Conservation (phyloP, 2,329 filamentous ascomycete genomes). For the Calonectria pseudoturangicola region DNA sequence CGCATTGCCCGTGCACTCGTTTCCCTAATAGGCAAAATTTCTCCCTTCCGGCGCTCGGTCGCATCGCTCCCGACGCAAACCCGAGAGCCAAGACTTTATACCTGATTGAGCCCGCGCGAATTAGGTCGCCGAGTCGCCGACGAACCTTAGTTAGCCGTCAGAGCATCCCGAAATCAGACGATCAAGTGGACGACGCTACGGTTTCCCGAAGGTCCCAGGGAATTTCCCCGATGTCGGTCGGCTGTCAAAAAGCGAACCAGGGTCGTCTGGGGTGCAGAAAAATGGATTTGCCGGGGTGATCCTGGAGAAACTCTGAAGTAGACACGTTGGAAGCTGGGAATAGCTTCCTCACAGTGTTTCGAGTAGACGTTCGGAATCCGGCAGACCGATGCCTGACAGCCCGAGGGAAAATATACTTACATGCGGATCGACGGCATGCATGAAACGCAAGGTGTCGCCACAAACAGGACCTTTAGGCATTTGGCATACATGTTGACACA, state of each 20-base stretch:
- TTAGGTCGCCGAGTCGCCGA: background rate
- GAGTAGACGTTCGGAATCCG: constrained; percentile 3
- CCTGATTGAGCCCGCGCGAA: background rate
- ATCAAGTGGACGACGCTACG: background rate
- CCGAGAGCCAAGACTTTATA: background rate
- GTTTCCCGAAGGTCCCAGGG: constrained; percentile 5
- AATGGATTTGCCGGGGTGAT: background rate
- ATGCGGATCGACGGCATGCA: constrained; percentile 36
- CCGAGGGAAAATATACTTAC: background rate
- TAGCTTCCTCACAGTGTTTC: constrained; percentile 13
- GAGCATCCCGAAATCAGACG: constrained; percentile 12
- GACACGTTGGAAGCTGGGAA: constrained; percentile 17
- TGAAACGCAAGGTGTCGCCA: constrained; percentile 10
- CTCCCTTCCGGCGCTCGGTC: background rate
- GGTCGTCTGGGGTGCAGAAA: constrained; percentile 23
- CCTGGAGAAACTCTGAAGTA: constrained; percentile 9
- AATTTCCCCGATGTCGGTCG: constrained; percentile 2
- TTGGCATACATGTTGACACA: no score
- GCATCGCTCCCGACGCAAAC: background rate
- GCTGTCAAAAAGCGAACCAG: background rate
- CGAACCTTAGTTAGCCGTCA: background rate
- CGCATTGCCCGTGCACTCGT: background rate
- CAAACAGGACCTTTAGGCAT: background rate
- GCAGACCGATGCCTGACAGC: background rate
- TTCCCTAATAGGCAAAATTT: background rate